Evolutionary conservation across 1,284 basidiomycete genomes (phyloP).

Genomic region (Pyrrhoderma noxium): DNA sequence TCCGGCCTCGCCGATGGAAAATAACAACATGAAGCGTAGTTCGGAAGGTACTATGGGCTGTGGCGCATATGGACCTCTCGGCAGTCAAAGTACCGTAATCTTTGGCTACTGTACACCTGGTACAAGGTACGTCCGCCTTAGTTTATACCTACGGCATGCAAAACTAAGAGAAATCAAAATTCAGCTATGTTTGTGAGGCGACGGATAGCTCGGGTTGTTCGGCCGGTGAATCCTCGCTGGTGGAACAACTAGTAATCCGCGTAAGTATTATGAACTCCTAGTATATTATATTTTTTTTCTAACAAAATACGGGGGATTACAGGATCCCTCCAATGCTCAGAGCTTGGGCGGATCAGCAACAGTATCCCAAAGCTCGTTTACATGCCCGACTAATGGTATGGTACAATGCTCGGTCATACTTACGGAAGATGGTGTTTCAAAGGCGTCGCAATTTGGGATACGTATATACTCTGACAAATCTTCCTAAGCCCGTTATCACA

Average conservation of each 20-base stretch:
- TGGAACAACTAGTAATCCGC: neutral
- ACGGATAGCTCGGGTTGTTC: slow-evolving; percentile 1
- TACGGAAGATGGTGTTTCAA: neutral
- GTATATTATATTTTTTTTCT: neutral
- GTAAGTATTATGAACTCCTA: neutral
- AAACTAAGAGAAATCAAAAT: neutral
- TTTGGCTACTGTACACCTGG: neutral
- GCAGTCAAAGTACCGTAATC: neutral
- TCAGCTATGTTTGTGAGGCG: neutral
- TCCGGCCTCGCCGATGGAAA: neutral
- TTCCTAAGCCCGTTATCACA: too few species aligned
- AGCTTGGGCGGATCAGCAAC: neutral
- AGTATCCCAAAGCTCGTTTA: neutral
- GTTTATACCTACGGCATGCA: neutral
- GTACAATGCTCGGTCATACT: slow-evolving; percentile 1
- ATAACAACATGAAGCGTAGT: neutral
- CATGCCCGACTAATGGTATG: neutral
- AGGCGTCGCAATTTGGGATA: neutral
- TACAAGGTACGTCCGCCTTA: neutral
- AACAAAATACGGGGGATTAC: neutral
- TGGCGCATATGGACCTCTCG: slow-evolving; percentile 3
- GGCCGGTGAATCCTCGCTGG: neutral
- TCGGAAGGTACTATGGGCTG: neutral
- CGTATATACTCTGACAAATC: neutral
- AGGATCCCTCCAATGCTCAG: neutral